Evolutionary conservation across 805 yeast species (phyloP).

Genomic region (Saccharomycopsis babjevae): DNA sequence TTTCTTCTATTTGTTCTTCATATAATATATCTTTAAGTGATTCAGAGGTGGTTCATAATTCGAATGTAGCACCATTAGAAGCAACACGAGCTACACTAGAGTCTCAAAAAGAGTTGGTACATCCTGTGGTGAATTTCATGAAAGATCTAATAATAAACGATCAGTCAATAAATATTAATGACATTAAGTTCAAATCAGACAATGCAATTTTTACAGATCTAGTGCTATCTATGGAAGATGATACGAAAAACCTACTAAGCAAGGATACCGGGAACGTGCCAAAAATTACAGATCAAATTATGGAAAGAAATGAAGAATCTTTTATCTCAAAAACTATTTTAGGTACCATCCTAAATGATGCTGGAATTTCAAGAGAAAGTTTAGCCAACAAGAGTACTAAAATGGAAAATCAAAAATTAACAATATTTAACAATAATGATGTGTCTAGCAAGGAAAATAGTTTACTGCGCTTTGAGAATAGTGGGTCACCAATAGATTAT

Average conservation of each 20-base stretch:
- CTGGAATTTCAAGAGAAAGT: background rate
- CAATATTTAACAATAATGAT: background rate
- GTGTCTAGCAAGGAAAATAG: too few relatives aligned
- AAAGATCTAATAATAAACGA: constrained; percentile 6
- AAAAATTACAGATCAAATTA: background rate
- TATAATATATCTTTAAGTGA: background rate
- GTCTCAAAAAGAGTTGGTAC: constrained; percentile 7
- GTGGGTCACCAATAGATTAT: background rate
- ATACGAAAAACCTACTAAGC: background rate
- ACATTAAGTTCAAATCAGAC: constrained; percentile 9
- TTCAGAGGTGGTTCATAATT: background rate
- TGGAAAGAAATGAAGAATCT: background rate
- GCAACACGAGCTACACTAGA: constrained; percentile 19
- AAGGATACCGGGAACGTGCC: background rate
- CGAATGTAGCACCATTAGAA: constrained; percentile 12
- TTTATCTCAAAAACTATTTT: background rate
- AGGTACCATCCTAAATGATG: background rate
- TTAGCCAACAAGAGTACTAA: background rate
- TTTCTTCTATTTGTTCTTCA: constrained; percentile 1
- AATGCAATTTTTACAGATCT: background rate
- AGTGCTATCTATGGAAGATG: background rate
- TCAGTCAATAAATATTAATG: background rate
- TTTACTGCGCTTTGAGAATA: background rate
- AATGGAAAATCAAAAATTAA: background rate
- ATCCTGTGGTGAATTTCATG: constrained; percentile 13